Percentiles rank a stretch among this genome's conserved stretches.
Conservation (phyloP, 805 yeast species). For the Pichia cabralensis region DNA sequence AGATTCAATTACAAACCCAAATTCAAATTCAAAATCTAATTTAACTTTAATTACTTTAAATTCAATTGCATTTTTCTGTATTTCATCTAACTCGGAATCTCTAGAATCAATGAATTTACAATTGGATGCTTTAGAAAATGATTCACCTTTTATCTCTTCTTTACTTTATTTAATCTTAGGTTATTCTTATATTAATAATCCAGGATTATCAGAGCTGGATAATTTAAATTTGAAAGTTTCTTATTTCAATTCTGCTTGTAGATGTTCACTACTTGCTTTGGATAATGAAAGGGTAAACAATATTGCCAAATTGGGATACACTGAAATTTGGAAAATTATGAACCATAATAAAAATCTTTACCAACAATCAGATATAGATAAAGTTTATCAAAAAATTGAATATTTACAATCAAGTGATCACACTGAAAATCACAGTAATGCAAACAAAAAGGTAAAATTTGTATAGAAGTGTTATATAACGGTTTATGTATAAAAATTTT, state of each 20-base stretch:
- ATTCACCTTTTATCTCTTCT: conserved; percentile 19
- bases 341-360: conserved; percentile 11
- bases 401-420: no score
- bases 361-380: conserved; percentile 1
- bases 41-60: no score
- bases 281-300: conserved; percentile 1
- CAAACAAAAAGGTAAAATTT: no score
- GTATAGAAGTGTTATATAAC: no score
- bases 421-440: no score
- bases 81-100: no score
- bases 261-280: conserved; percentile 7
- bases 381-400: conserved; percentile 1
- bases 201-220: conserved; percentile 11
- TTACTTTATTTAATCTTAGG: conserved; percentile 18
- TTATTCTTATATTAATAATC: conserved; percentile 7
- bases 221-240: conserved; percentile 13
- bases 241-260: conserved; percentile 14
- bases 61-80: no score
- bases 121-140: no score
- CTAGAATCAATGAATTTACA: background rate
- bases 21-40: no score
- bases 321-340: conserved; percentile 10
- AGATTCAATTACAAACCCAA: no score
- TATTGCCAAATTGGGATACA: conserved; percentile 11
- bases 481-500: no score